phyloP scores from a whole-genome alignment of 306 rosid genomes.

The Vigna unguiculata region DNA sequence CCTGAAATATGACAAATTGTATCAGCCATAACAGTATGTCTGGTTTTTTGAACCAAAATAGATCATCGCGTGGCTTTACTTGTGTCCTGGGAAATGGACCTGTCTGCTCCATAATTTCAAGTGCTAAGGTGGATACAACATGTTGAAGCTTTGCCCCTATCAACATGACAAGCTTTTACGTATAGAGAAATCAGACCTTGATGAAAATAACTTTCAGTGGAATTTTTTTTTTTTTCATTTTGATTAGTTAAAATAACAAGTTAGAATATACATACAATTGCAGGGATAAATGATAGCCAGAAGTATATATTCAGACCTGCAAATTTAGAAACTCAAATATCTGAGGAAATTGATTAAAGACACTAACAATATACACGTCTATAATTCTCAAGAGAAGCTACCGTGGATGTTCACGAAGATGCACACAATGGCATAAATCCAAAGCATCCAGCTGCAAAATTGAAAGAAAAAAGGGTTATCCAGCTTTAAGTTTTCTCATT shows the following conservation, averaged over 20 bases:
- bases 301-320: slow-evolving; percentile 90
- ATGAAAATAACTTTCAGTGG: not conserved
- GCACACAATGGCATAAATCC: slow-evolving; percentile 90
- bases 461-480: slow-evolving; percentile 11
- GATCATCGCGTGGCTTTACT: slow-evolving; percentile 87
- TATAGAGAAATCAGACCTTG: slow-evolving; percentile 43
- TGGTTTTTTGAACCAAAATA: slow-evolving; percentile 94
- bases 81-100: slow-evolving; percentile 70
- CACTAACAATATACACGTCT: not conserved
- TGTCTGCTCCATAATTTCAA: slow-evolving; percentile 68
- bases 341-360: slow-evolving; percentile 42
- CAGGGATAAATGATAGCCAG: slow-evolving; percentile 98
- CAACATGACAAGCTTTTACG: slow-evolving; percentile 85
- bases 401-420: slow-evolving; percentile 91
- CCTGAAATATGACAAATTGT: slow-evolving; percentile 98
- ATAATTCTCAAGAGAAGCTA: slow-evolving; percentile 44
- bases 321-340: slow-evolving; percentile 40
- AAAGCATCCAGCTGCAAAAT: slow-evolving; percentile 87
- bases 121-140: slow-evolving; percentile 91
- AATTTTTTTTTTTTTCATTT: slow-evolving; percentile 17
- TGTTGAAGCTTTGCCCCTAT: slow-evolving; percentile 98
- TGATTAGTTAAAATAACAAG: slow-evolving; percentile 35
- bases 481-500: slow-evolving; percentile 32
- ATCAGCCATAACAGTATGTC: slow-evolving; percentile 74
- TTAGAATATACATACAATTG: slow-evolving; percentile 67